Evolutionary conservation across 2,329 filamentous ascomycete species (phyloP).

Genomic region (Emmonsiellopsis sp.): DNA sequence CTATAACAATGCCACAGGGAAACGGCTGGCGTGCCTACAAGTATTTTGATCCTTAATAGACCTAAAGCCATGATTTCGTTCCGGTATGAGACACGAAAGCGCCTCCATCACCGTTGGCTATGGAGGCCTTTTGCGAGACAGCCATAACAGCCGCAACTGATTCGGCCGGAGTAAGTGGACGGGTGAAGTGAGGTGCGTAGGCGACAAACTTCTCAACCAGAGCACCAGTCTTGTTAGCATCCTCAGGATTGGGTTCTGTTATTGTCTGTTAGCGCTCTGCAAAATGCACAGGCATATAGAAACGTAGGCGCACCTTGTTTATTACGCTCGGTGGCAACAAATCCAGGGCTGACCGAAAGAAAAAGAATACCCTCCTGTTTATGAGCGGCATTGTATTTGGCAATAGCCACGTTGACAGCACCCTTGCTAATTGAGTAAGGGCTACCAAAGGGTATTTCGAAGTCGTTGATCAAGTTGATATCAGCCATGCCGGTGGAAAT

Average conservation of each 20-base stretch:
- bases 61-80: slow-evolving; percentile 44
- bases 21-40: too few relatives aligned
- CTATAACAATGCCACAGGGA: too few relatives aligned
- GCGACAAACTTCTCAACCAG: slow-evolving; percentile 17
- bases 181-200: slow-evolving; percentile 34
- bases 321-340: slow-evolving; percentile 37
- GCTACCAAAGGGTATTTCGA: slow-evolving; percentile 24
- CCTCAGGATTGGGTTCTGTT: slow-evolving; percentile 9
- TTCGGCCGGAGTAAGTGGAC: slow-evolving; percentile 26
- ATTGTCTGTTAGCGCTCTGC: slow-evolving; percentile 13
- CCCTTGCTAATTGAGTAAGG: slow-evolving; percentile 44
- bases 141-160: slow-evolving; percentile 24
- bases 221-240: slow-evolving; percentile 15
- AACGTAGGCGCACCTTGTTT: slow-evolving; percentile 11
- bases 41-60: too few relatives aligned
- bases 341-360: slow-evolving; percentile 43
- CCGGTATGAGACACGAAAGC: slow-evolving; percentile 46
- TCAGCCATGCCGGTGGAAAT: slow-evolving; percentile 44
- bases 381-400: slow-evolving; percentile 45
- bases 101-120: slow-evolving; percentile 41
- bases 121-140: slow-evolving; percentile 28
- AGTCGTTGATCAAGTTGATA: slow-evolving; percentile 31
- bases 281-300: not conserved
- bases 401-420: slow-evolving; percentile 43
- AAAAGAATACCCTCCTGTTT: slow-evolving; percentile 44